Evolutionary conservation across 2,329 filamentous ascomycete genomes (phyloP), one percentile per base, ranked within the genome.

Genomic region (Aspergillus quadricinctus): DNA sequence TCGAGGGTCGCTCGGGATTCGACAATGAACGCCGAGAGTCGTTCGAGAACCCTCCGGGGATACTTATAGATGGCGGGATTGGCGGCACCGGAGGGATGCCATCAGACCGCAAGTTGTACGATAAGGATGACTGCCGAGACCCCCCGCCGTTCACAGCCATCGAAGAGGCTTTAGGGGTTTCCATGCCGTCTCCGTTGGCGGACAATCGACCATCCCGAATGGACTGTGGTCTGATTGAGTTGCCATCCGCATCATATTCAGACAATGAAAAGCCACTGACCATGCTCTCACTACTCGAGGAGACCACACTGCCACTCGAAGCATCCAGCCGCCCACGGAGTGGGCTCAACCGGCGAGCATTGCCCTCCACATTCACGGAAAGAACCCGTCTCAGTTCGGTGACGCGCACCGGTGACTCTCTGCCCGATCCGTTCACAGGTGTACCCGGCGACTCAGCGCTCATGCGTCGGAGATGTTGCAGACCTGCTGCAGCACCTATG

Each of bases 381-480:
- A 81, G 72, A n/a, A 77, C 76, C 37, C 77, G 72, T 49, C 76
- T 77, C 54, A 81, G 61, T 50, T 80, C 77, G 45, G 77, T 77
- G n/a, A 80, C 75, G 49, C 74, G 75, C 29, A 80, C 72, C 0
- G 77, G 78, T 0, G 76, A 76, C 25, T 75, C 76, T 57, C 75
- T 66, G 61, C 70, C 76, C 14, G 76, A 77, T 31, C 71, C 70
- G 6, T 67, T 65, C 25, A 67, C 62, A 29, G 71, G 69, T 23
- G 72, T 67, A 17, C 63, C 66, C 4, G 73, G 66, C 3, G 66
- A 66, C 45, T 76, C 72, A 19, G 72, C 61, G 55, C 75, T 78
- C 52, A 68, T 64, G 48, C 71, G 72, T 37, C 72, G 69, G 53
- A 67, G 56, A 23, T 69, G 67, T 17, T 69, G 68, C 37, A 71